Evolutionary conservation across 768 basidiomycete species (phyloP).

Genomic region (Serendipita sp.): DNA sequence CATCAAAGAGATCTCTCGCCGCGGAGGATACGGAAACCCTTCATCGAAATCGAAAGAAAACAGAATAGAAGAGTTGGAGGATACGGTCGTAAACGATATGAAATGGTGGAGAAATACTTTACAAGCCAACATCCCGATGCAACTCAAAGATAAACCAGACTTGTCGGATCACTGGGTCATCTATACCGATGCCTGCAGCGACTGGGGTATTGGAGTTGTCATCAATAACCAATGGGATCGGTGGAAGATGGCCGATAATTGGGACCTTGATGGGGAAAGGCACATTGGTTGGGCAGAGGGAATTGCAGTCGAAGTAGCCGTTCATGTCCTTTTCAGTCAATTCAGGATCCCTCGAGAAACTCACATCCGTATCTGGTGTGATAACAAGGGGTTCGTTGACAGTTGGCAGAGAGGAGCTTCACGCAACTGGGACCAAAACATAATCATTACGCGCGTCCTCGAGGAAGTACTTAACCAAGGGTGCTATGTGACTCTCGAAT

Average conservation of each 20-base stretch:
- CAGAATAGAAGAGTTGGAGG: not conserved
- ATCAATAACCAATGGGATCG: not conserved
- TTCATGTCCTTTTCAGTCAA: not conserved
- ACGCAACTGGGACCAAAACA: not conserved
- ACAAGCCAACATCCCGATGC: not conserved
- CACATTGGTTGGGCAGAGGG: not conserved
- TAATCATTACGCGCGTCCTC: not conserved
- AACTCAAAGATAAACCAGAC: not conserved
- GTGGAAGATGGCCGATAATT: not conserved
- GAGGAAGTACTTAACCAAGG: not conserved
- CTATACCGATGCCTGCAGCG: not conserved
- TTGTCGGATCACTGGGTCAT: not conserved
- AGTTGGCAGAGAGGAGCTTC: not conserved
- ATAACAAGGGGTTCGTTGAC: not conserved
- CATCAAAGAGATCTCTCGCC: not conserved
- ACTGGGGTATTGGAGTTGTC: not conserved
- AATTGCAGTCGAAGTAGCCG: not conserved
- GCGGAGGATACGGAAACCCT: not conserved
- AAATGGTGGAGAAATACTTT: not conserved
- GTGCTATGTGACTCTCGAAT: not conserved
- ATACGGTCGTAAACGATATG: not conserved
- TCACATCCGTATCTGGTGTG: not conserved
- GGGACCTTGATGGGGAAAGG: not conserved
- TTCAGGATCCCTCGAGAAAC: not conserved
- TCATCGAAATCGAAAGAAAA: not conserved